These are phyloP conservation scores for Microsporum ferrugineum DNA, from an alignment of 2,329 filamentous ascomycete genomes.

Conservation along the genomic window DNA sequence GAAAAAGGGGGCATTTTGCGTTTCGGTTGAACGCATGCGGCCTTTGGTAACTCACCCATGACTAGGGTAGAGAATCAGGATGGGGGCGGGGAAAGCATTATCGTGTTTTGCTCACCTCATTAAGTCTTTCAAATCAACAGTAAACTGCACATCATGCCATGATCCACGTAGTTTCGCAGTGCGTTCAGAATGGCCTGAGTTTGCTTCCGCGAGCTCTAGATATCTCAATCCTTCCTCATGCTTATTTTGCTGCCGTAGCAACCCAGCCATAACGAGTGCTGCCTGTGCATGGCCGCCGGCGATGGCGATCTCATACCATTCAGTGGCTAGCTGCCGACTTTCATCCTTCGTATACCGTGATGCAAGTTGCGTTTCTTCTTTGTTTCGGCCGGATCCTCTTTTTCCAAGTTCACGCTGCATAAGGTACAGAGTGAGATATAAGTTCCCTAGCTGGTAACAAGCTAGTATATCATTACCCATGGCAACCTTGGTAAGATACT, in stretches of 20 bases:
- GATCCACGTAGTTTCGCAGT: constrained; percentile 49
- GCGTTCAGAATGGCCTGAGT: constrained; percentile 33
- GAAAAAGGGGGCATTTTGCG: neutral
- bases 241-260: constrained; percentile 21
- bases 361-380: neutral
- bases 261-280: constrained; percentile 20
- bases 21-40: neutral
- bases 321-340: constrained; percentile 18
- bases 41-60: neutral
- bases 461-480: constrained; percentile 21
- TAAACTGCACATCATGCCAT: constrained; percentile 39
- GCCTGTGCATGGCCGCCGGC: constrained; percentile 16
- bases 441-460: constrained; percentile 26
- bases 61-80: neutral
- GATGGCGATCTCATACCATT: constrained; percentile 28
- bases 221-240: constrained; percentile 12
- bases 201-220: constrained; percentile 12
- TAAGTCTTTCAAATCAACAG: neutral
- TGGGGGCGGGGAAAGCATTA: neutral
- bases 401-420: neutral
- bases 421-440: constrained; percentile 24
- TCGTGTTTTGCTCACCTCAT: neutral
- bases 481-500: constrained; percentile 27
- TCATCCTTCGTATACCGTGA: constrained; percentile 6
- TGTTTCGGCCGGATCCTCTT: neutral